Percentiles rank a stretch among this genome's conserved stretches.
Evolutionary conservation across 164 flowering plant species (phyloP).

Genomic region (Litsea cubeba): DNA sequence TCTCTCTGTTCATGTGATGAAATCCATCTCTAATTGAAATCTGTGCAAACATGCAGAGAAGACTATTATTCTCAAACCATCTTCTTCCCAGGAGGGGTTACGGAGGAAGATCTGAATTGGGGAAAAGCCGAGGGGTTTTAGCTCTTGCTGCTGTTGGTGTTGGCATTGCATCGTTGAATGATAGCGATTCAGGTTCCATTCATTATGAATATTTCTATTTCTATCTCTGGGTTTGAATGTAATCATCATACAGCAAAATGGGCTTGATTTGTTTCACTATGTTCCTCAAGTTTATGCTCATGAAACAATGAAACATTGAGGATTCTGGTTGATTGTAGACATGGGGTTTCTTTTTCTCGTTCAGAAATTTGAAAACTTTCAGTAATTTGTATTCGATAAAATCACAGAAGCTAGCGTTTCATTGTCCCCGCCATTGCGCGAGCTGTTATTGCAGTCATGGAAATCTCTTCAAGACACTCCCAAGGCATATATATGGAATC

Average conservation of each 20-base stretch:
- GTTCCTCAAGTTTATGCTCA: not conserved
- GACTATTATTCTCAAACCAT: not conserved
- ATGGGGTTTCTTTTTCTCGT: not conserved
- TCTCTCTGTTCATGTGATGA: not conserved
- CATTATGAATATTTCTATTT: not conserved
- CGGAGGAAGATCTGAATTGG: not conserved
- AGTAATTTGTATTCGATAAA: not conserved
- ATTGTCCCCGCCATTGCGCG: constrained; percentile 4
- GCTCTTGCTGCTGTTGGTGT: constrained; percentile 7
- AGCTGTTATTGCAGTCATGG: constrained; percentile 8
- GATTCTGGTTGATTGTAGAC: not conserved
- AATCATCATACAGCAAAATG: not conserved
- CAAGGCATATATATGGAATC: not conserved
- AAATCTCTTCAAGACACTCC: constrained; percentile 4
- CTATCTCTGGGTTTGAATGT: not conserved
- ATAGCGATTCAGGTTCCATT: not conserved
- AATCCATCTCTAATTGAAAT: not conserved
- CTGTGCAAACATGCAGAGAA: not conserved
- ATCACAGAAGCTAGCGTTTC: constrained; percentile 4
- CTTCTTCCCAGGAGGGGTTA: constrained; percentile 1
- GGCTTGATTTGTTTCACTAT: not conserved
- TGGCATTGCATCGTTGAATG: constrained; percentile 4
- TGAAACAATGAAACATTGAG: not conserved
- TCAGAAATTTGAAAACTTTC: not conserved
- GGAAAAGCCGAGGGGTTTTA: not conserved